Base-by-base conservation (phyloP, 2,329 filamentous ascomycete genomes). In the Claviceps lovelessii region DNA sequence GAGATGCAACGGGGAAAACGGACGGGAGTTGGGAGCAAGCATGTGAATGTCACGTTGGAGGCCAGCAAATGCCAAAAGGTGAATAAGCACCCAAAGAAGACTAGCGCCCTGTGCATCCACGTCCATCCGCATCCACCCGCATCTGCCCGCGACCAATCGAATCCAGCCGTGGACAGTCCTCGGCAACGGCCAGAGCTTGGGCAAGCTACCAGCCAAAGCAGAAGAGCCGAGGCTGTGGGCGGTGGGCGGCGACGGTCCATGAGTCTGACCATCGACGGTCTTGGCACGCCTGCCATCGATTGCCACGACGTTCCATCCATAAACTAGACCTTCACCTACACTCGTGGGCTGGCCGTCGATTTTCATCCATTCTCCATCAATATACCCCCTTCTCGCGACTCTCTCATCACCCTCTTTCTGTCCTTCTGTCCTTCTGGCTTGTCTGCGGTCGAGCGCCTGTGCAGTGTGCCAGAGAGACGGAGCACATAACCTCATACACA, bases 41-140 rank as follows among this genome's bases (percentile, higher is more conserved):
- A 66, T 66, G 64, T 66, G 64, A 67, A 67, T 10, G 35, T 39
- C 4, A 13, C 8, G 35, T 4, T 39, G 35, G 9, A 33, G 33
- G 33, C 33, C 9, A 9, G 33, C 33, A 33, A 33, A 33, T 33
- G 33, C 33, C 33, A 33, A 33, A 33, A 3, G 33, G 33, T 33
- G 35, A 10, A 23, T 23, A 3, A 39, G 35, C 35, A 13, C 35
- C 35, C 9, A 39, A 39, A 39, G 9, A 39, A 39, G 35, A 8
- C 11, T 39, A 39, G 35, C 35, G 35, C 11, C 35, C 8, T 39
- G 8, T 7, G 35, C 11, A 39, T 39, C 11, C 35, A 13, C 23
- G 3, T 23, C 23, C 23, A 23, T 23, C 23, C 23, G 23, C 35
- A 10, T 39, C 35, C 35, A 39, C 35, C 35, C 35, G 35, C 35